Base-by-base conservation (phyloP, 73 alveolate species). In the Blepharisma stoltei region DNA sequence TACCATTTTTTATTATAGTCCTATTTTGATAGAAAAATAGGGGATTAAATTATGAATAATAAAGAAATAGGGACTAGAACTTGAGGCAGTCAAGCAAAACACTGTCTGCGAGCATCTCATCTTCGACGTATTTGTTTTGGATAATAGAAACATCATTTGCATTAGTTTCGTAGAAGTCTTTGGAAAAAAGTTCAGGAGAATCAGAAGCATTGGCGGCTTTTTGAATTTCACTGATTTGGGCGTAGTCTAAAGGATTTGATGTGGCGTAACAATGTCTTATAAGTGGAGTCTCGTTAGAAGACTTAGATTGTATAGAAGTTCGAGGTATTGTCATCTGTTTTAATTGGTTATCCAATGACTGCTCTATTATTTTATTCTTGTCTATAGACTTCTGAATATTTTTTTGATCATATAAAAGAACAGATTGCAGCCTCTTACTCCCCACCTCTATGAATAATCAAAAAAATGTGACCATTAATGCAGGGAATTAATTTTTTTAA, bases 191-290 rank as follows among this genome's bases (percentile, higher is more conserved):
- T 5, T 60, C 73, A 14, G 14, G 14, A 8, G 14, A 14, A n/a
- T 60, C 23, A 25, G 14, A 8, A 14, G 45, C 46, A 14, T 60
- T 60, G 23, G 46, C 46, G 14, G 46, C 73, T 60, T 60, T 38
- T 14, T 60, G 37, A 5, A 60, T 14, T 32, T 32, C 41, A 60
- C 18, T 60, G 23, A 60, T 14, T 60, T 25, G 38, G 18, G 73
- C 73, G 46, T 60, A 60, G 46, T 60, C 73, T 25, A 60, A 60
- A 1, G 73, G 73, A 25, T 60, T 60, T 60, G 73, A 60, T 0
- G 14, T 60, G 46, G 48, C 14, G 14, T 38, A 9, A 2, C 14
- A 18, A 25, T 60, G 14, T 60, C 73, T 60, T 60, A 14, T 60
- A n/a, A n/a, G 46, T 18, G 18, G 48, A 14, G 14, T 38, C n/a